Base-by-base conservation (phyloP, 495 filamentous ascomycete species). In the Xeromyces bisporus region DNA sequence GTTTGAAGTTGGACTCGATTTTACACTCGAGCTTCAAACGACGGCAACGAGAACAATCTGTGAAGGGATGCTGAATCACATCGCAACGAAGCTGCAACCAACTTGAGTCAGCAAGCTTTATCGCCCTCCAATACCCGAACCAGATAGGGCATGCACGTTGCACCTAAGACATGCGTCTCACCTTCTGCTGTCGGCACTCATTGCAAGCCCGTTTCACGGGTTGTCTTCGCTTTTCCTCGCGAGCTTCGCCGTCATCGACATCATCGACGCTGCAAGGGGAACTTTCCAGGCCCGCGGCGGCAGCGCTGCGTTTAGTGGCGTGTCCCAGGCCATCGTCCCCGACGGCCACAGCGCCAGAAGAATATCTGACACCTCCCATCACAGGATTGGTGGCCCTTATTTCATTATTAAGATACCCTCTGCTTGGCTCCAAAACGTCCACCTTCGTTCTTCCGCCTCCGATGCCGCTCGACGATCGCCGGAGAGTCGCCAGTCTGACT, bases 161-260 rank as follows among this genome's bases (percentile, higher is more conserved):
- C n/a, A n/a, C n/a, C n/a, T n/a, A n/a, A n/a, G n/a, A n/a, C n/a
- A n/a, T n/a, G n/a, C n/a, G n/a, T 32, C 62, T 39, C 44, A 86
- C 82, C 68, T 94, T 93, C 55, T 93, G 85, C 53, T 94, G 86
- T 23, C 84, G 71, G 53, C 86, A 94, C 50, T 94, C 82, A 56
- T 94, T 93, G 51, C 85, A 93, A 10, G 85, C 85, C 36, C 83
- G 71, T 55, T 91, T 92, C 27, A 84, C 76, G 8, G 78, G 79
- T 34, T 75, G 71, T 37, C 73, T 62, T 48, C 70, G 71, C 55
- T 67, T 69, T 42, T 78, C 69, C 36, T 66, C 66, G 13, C 65
- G 64, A 14, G 53, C 54, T 11, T 72, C 63, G 20, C 42, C 60
- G 30, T 75, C 73, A 25, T 72, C 73, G 31, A 69, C 67, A 37